A percentile compares a stretch with the other conserved stretches of the same genome.
These are phyloP conservation scores for Stachybotrys chartarum DNA, from an alignment of 2,329 filamentous ascomycete genomes.

Conservation along the genomic window DNA sequence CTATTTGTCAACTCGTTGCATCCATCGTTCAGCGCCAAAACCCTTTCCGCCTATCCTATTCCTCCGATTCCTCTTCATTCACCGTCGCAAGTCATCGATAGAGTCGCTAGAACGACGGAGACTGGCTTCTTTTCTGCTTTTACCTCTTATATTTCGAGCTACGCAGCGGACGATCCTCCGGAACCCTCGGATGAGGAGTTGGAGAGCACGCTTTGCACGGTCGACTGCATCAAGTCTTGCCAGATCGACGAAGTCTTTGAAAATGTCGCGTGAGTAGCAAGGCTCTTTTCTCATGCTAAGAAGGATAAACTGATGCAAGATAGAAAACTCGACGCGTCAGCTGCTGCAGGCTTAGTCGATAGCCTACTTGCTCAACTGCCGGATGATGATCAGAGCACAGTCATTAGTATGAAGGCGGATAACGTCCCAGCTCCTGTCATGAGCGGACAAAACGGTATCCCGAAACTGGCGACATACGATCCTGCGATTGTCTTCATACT, in stretches of 20 bases:
- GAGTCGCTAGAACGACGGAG: conserved; percentile 70
- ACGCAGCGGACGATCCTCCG: conserved; percentile 93
- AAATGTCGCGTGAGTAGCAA: conserved; percentile 63
- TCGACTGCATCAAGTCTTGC: conserved; percentile 90
- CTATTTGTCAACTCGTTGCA: conserved; percentile 93
- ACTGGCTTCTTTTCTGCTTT: conserved; percentile 88
- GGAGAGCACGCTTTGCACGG: conserved; percentile 88
- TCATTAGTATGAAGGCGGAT: conserved; percentile 89
- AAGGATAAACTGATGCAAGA: neutral
- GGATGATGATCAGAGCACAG: conserved; percentile 66
- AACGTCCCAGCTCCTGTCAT: conserved; percentile 55
- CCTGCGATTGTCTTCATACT: conserved; percentile 84
- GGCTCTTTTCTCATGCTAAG: no score
- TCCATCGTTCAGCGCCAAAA: conserved; percentile 64
- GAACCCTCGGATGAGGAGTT: conserved; percentile 96
- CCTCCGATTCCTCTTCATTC: conserved; percentile 82
- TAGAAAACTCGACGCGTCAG: conserved; percentile 30
- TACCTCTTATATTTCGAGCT: conserved; percentile 96
- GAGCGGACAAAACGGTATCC: conserved; percentile 34
- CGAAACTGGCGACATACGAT: conserved; percentile 61
- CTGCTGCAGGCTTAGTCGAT: conserved; percentile 41
- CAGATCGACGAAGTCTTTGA: conserved; percentile 74
- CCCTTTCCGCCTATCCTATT: conserved; percentile 60
- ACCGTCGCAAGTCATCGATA: conserved; percentile 87
- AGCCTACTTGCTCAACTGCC: conserved; percentile 78